Evolutionary conservation across 441 rosid genomes (phyloP).

Genomic region (Adansonia madagascariensis): DNA sequence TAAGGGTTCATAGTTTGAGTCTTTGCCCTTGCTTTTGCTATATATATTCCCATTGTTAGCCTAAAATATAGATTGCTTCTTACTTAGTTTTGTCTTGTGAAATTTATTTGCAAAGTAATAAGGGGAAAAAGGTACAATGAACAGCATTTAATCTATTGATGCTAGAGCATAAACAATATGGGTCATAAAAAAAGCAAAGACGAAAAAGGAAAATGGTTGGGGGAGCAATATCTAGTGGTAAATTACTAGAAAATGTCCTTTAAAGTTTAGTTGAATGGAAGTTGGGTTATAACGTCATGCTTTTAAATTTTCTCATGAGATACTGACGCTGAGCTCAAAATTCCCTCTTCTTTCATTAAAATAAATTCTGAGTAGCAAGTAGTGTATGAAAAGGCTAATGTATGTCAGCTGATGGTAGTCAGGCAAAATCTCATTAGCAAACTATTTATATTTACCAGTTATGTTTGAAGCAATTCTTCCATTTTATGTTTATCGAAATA

Average conservation of each 20-base stretch:
- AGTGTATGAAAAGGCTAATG: background rate
- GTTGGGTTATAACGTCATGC: slow-evolving; percentile 8
- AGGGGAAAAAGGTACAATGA: slow-evolving; percentile 7
- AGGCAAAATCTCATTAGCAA: background rate
- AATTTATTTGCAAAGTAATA: background rate
- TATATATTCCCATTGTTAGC: background rate
- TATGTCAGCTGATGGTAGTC: slow-evolving; percentile 17
- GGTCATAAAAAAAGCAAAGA: background rate
- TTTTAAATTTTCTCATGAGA: background rate
- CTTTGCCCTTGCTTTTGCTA: slow-evolving; percentile 6
- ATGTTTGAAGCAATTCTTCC: slow-evolving; percentile 5
- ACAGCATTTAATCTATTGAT: slow-evolving; percentile 13
- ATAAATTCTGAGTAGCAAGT: background rate
- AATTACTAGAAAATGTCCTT: slow-evolving; percentile 12
- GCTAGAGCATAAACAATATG: background rate
- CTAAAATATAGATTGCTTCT: background rate
- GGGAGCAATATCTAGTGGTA: slow-evolving; percentile 2
- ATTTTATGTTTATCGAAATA: background rate
- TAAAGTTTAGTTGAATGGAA: slow-evolving; percentile 5
- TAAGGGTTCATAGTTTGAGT: slow-evolving; percentile 19
- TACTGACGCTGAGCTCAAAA: background rate
- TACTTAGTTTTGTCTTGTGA: background rate
- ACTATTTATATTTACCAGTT: slow-evolving; percentile 9
- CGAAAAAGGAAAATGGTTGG: background rate
- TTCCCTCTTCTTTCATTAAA: slow-evolving; percentile 1